Percentiles rank a stretch among this genome's conserved stretches.
These are phyloP conservation scores for Talaromyces thailandensis DNA, from an alignment of 495 filamentous ascomycete species.

Conservation along the genomic window DNA sequence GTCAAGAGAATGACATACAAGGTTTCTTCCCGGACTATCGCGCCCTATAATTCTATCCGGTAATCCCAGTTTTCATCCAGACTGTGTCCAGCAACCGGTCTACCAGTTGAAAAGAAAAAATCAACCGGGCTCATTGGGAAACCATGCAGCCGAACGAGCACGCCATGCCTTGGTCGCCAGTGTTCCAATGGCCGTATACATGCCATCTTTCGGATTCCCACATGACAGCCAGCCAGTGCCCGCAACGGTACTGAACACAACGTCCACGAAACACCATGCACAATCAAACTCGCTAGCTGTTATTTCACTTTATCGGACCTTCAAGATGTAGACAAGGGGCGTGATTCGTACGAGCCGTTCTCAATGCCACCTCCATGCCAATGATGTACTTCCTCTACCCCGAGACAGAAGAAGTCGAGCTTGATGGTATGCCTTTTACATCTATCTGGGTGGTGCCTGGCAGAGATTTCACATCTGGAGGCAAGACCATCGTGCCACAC, in stretches of 20 bases:
- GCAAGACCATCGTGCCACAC: neutral
- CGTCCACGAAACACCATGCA: neutral
- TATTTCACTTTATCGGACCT: neutral
- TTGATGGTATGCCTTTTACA: neutral
- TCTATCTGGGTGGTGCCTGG: neutral
- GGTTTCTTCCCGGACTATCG: neutral
- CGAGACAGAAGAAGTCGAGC: neutral
- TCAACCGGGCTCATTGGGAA: neutral
- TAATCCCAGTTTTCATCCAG: neutral
- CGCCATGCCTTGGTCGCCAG: neutral
- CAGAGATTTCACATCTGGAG: neutral
- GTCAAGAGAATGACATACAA: neutral
- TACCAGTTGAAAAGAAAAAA: neutral
- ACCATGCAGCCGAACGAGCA: neutral
- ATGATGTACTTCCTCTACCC: neutral
- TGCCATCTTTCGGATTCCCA: neutral
- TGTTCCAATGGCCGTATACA: neutral
- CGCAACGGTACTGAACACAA: neutral
- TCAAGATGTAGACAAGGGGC: neutral
- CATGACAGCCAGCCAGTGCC: neutral
- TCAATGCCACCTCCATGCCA: too few relatives aligned
- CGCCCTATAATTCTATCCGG: neutral
- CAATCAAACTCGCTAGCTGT: neutral
- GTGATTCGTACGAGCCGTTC: neutral
- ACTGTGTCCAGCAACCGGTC: neutral